These are phyloP conservation scores for Saccharomyces jurei DNA, from an alignment of 805 yeast species.

Conservation along the genomic window DNA sequence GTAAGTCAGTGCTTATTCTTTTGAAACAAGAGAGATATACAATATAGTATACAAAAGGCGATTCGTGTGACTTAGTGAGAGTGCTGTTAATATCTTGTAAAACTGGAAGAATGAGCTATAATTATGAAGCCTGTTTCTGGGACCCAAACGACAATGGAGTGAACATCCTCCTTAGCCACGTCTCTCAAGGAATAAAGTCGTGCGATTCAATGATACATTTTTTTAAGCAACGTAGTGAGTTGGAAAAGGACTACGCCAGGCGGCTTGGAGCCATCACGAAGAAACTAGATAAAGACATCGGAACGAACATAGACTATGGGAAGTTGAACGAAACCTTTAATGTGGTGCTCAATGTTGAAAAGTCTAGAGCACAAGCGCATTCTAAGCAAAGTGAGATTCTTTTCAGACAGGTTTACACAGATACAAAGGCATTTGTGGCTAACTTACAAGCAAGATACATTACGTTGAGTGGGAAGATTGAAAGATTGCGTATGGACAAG, in stretches of 20 bases:
- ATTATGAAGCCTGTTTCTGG: conserved; percentile 29
- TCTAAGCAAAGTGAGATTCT: conserved; percentile 26
- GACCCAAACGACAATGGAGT: conserved; percentile 30
- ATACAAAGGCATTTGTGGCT: conserved; percentile 20
- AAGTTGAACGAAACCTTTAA: conserved; percentile 16
- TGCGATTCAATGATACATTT: conserved; percentile 20
- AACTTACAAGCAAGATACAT: conserved; percentile 23
- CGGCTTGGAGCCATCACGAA: conserved; percentile 27
- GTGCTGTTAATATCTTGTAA: background rate
- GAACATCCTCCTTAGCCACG: conserved; percentile 22
- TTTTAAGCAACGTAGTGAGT: conserved; percentile 25
- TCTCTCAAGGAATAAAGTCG: conserved; percentile 23
- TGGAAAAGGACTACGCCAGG: conserved; percentile 29
- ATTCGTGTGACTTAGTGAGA: background rate
- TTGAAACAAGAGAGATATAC: background rate
- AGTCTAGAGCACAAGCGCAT: conserved; percentile 23
- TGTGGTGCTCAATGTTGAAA: conserved; percentile 16
- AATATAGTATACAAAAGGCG: background rate
- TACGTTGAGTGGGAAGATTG: conserved; percentile 25
- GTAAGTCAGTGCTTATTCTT: background rate
- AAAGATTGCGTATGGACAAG: conserved; percentile 24
- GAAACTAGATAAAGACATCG: conserved; percentile 19
- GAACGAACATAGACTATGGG: conserved; percentile 24
- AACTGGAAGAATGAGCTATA: conserved; percentile 17
- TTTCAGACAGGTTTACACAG: conserved; percentile 18